Percentiles rank a stretch among this genome's conserved stretches.
phyloP scores from a whole-genome alignment of 1,284 basidiomycete species.

The Sphagnurus paluster region DNA sequence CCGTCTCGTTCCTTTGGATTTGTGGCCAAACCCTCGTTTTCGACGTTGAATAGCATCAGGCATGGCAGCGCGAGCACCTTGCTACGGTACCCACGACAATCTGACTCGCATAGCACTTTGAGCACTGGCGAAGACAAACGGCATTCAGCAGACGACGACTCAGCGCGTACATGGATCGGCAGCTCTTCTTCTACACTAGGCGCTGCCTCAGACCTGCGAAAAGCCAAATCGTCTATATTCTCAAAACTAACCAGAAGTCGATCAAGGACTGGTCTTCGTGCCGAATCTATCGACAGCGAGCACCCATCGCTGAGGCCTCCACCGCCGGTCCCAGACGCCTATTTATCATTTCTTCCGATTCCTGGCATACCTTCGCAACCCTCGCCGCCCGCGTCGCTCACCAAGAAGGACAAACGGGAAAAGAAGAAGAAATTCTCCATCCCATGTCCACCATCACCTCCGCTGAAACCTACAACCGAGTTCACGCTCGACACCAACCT shows the following conservation, averaged over 20 bases:
- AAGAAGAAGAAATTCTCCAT: conserved; percentile 24
- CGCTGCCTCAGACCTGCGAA: conserved; percentile 15
- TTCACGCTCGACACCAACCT: conserved; percentile 76
- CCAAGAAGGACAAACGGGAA: conserved; percentile 24
- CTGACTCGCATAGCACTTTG: conserved; percentile 40
- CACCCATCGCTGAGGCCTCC: conserved; percentile 32
- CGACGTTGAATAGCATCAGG: conserved; percentile 34
- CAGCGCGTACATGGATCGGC: conserved; percentile 27
- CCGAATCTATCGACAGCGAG: conserved; percentile 25
- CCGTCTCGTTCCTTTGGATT: conserved; percentile 31
- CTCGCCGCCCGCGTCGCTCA: conserved; percentile 12
- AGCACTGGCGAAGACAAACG: conserved; percentile 32
- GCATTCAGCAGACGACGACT: conserved; percentile 32
- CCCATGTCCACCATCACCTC: conserved; percentile 24
- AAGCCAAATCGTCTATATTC: conserved; percentile 39
- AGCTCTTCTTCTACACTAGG: conserved; percentile 22
- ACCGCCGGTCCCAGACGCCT: conserved; percentile 26
- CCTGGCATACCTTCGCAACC: conserved; percentile 8
- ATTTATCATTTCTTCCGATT: conserved; percentile 13
- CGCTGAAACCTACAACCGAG: conserved; percentile 32
- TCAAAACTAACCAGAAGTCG: conserved; percentile 29
- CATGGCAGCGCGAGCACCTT: conserved; percentile 33
- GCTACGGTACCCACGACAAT: conserved; percentile 33
- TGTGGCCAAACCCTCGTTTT: conserved; percentile 39
- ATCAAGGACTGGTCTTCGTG: conserved; percentile 29